Base-by-base conservation (phyloP, 1,139 yeast species). In the Hanseniaspora sp. region DNA sequence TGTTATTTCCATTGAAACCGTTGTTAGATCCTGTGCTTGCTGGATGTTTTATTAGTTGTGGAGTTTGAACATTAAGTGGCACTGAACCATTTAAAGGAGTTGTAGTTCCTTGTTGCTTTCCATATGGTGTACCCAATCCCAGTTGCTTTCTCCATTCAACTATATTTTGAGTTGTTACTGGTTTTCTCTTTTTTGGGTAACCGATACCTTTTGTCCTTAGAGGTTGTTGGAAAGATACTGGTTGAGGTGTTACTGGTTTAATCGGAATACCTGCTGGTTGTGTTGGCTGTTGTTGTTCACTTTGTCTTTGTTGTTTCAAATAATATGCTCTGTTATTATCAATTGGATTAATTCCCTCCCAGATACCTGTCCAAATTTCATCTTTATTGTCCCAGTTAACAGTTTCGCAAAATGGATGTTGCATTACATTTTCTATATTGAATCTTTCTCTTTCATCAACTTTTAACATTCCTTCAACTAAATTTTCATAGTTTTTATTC, bases 341-440 rank as follows among this genome's bases (percentile, higher is more conserved):
- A 43, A 35, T 28, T 37, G 54, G 52, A 9, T 35, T 46, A 18
- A 56, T 52, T 9, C 60, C 55, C 55, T 66, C 62, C 67, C 67
- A 64, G 15, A 62, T 61, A 2, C 69, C 67, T 37, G 71, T 70
- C 97, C 98, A 92, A 31, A 92, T 73, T 58, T 71, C 71, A 47
- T 76, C 75, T 55, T 75, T 75, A 61, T 83, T 78, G 34, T 74
- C 67, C 82, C 95, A 90, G 58, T 84, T 74, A 15, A 83, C 68
- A 6, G 73, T 75, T 47, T 76, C 74, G 64, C 86, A 90, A 72
- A 94, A 90, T 55, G 74, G 77, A 67, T 90, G 95, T 12, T 70
- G 66, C 73, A 86, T 83, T 48, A 92, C 80, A 58, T 79, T 81
- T 5, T 70, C 70, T 31, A 88, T 71, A 0, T 83, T 73, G 33